Percentiles rank a stretch among this genome's conserved stretches.
phyloP scores from a whole-genome alignment of 805 yeast species.

The Kregervanrija pseudodelftensis region DNA sequence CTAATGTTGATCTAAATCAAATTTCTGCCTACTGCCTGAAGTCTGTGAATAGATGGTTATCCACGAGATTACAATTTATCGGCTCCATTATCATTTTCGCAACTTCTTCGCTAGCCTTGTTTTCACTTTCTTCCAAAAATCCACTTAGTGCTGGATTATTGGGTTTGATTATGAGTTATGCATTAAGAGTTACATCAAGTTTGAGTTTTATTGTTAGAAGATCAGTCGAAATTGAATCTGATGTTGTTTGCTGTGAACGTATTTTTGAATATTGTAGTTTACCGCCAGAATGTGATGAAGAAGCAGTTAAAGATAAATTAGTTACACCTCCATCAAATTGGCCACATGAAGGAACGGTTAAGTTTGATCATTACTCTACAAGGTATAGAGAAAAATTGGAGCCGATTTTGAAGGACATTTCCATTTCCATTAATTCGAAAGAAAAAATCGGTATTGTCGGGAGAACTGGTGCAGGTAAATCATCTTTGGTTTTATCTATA shows the following conservation, averaged over 20 bases:
- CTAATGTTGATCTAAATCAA: slow-evolving; percentile 42
- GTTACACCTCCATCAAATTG: slow-evolving; percentile 36
- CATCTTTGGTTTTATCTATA: slow-evolving; percentile 52
- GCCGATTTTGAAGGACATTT: slow-evolving; percentile 47
- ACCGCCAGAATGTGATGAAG: slow-evolving; percentile 66
- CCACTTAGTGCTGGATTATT: slow-evolving; percentile 53
- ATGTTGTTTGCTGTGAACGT: slow-evolving; percentile 82
- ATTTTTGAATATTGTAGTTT: slow-evolving; percentile 80
- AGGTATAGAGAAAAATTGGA: slow-evolving; percentile 52
- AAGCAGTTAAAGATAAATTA: slow-evolving; percentile 30
- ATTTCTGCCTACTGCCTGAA: slow-evolving; percentile 42
- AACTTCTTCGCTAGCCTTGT: slow-evolving; percentile 41
- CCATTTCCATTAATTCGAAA: slow-evolving; percentile 38
- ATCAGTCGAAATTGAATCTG: slow-evolving; percentile 58
- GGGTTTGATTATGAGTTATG: slow-evolving; percentile 60
- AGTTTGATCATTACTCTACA: slow-evolving; percentile 47
- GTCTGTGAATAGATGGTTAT: slow-evolving; percentile 59
- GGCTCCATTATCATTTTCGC: slow-evolving; percentile 49
- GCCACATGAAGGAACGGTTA: slow-evolving; percentile 49
- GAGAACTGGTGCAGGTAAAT: slow-evolving; percentile 73
- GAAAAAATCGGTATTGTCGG: slow-evolving; percentile 74
- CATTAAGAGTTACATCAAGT: slow-evolving; percentile 47
- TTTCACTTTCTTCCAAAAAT: slow-evolving; percentile 29
- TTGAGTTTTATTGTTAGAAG: slow-evolving; percentile 51
- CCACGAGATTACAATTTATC: slow-evolving; percentile 53